Conservation (phyloP, 192 early-diverging fungal genomes). For the Coemansia sp. region DNA sequence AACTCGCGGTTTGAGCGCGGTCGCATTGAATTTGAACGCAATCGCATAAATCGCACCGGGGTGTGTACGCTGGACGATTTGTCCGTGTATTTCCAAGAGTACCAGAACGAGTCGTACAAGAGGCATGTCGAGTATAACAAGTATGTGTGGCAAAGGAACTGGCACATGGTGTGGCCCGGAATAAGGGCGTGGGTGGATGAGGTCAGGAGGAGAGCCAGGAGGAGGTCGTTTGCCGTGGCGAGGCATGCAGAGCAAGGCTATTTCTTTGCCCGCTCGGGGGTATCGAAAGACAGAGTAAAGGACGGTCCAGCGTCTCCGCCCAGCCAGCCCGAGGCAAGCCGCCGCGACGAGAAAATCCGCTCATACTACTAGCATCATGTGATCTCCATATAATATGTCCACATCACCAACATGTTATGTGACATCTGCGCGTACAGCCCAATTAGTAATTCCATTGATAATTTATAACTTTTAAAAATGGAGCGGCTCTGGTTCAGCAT, state of each 20-base stretch:
- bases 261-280: constrained; percentile 9
- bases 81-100: constrained; percentile 39
- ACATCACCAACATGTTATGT: not conserved
- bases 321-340: constrained; percentile 15
- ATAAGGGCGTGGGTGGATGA: constrained; percentile 34
- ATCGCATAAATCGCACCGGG: constrained; percentile 5
- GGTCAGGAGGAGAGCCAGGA: constrained; percentile 14
- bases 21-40: constrained; percentile 32
- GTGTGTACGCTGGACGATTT: constrained; percentile 43
- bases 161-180: constrained; percentile 40
- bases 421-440: too few species aligned
- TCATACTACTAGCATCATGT: constrained; percentile 43
- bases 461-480: constrained; percentile 13
- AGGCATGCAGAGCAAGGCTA: constrained; percentile 26
- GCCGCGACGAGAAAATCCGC: constrained; percentile 48
- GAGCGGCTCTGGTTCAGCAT: constrained; percentile 26
- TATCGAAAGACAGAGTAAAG: not conserved
- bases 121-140: constrained; percentile 44
- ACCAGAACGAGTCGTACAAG: constrained; percentile 42
- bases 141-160: constrained; percentile 40
- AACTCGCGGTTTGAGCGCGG: constrained; percentile 45
- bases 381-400: not conserved
- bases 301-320: not conserved
- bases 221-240: constrained; percentile 18
- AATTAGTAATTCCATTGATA: not conserved